A percentile compares a stretch with the other conserved stretches of the same genome.
These are phyloP conservation scores for Fusarium tanahbumbuense DNA, from an alignment of 2,329 filamentous ascomycete genomes.

Conservation along the genomic window DNA sequence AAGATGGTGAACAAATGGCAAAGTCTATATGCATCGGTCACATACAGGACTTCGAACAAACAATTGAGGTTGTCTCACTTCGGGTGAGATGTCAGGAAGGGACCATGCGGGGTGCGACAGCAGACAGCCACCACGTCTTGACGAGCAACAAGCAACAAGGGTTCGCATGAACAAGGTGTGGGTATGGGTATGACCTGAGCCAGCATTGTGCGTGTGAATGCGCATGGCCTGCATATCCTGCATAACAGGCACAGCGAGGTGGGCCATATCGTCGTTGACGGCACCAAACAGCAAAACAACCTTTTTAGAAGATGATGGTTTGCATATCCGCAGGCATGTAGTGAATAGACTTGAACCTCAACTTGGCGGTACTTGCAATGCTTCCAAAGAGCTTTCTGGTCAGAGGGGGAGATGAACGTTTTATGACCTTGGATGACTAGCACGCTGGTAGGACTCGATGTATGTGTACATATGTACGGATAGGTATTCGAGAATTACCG, in stretches of 20 bases:
- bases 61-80: conserved; percentile 39
- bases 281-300: conserved; percentile 24
- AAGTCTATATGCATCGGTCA: conserved; percentile 38
- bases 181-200: conserved; percentile 27
- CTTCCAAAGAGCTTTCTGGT: not conserved
- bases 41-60: conserved; percentile 32
- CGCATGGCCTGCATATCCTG: conserved; percentile 26
- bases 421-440: not conserved
- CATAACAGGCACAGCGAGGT: conserved; percentile 36
- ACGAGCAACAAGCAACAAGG: conserved; percentile 31
- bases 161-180: conserved; percentile 42
- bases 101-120: conserved; percentile 37
- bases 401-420: not conserved
- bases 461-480: not conserved
- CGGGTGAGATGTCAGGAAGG: conserved; percentile 42
- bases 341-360: not conserved
- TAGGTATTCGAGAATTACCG: conserved; percentile 4
- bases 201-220: conserved; percentile 22
- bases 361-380: not conserved
- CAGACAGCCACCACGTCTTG: conserved; percentile 33
- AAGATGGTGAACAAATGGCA: conserved; percentile 29
- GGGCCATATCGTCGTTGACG: conserved; percentile 30
- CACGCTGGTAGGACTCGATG: not conserved
- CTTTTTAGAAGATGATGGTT: conserved; percentile 29
- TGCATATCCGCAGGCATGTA: conserved; percentile 22